Conservation (phyloP, 129 eudicot genomes). For the Cynara cardunculus region DNA sequence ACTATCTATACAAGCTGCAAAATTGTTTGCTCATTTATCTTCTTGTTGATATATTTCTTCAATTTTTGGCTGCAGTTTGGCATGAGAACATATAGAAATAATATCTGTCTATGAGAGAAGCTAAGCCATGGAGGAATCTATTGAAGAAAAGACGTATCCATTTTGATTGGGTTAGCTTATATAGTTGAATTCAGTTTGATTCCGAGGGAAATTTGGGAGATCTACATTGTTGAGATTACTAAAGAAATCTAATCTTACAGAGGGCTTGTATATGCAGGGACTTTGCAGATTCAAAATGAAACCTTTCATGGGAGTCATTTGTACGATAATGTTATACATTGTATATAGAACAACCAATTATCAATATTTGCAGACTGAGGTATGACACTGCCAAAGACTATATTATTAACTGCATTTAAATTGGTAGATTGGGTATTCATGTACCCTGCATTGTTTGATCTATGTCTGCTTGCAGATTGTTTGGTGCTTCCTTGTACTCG, state of each 20-base stretch:
- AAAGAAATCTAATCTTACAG: slow-evolving; percentile 18
- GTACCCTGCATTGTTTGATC: background rate
- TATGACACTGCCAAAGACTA: slow-evolving; percentile 21
- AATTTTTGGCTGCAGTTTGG: slow-evolving; percentile 42
- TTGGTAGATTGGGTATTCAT: slow-evolving; percentile 5
- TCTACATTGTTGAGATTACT: background rate
- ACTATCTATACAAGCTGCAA: background rate
- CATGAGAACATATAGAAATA: slow-evolving; percentile 42
- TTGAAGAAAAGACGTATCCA: slow-evolving; percentile 39
- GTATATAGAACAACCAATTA: slow-evolving; percentile 87
- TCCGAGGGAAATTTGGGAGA: background rate
- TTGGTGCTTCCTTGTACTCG: background rate
- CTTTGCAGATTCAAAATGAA: slow-evolving; percentile 54
- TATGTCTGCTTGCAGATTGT: slow-evolving; percentile 1
- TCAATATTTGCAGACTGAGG: slow-evolving; percentile 92
- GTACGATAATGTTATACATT: slow-evolving; percentile 78
- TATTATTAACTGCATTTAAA: slow-evolving; percentile 10
- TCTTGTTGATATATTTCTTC: slow-evolving; percentile 6
- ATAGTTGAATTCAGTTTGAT: background rate
- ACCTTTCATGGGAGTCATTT: slow-evolving; percentile 68
- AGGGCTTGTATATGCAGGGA: slow-evolving; percentile 49
- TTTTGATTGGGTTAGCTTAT: slow-evolving; percentile 59
- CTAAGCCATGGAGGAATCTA: slow-evolving; percentile 63
- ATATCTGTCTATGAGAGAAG: slow-evolving; percentile 59
- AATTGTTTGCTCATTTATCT: slow-evolving; percentile 21